Conservation (phyloP, 192 early-diverging fungal genomes). For the Backusella westeae region DNA sequence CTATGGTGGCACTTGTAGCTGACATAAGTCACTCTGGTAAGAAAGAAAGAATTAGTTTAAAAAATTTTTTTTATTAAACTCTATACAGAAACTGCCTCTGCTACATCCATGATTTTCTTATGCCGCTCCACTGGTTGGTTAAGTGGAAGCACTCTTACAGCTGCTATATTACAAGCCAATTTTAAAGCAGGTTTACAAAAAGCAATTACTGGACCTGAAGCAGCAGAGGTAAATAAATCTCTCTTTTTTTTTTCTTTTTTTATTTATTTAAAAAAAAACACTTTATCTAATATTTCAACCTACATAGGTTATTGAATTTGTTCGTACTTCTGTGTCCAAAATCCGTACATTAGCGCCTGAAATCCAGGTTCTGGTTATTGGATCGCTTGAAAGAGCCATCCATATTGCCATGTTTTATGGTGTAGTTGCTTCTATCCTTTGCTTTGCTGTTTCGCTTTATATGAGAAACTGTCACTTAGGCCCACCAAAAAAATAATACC, state of each 20-base stretch:
- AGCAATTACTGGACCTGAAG: slow-evolving; percentile 34
- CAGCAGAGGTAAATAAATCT: slow-evolving; percentile 16
- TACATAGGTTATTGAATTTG: slow-evolving; percentile 21
- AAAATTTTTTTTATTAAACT: neutral
- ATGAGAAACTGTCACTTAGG: slow-evolving; percentile 22
- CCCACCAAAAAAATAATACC: slow-evolving; percentile 5
- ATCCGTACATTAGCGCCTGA: slow-evolving; percentile 19
- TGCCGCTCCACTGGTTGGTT: slow-evolving; percentile 50
- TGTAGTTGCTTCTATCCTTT: slow-evolving; percentile 4
- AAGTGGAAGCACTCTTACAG: slow-evolving; percentile 47
- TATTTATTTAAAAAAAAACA: neutral
- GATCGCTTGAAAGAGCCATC: slow-evolving; percentile 1
- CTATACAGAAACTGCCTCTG: slow-evolving; percentile 7
- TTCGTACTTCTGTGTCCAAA: slow-evolving; percentile 24
- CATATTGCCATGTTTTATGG: slow-evolving; percentile 17
- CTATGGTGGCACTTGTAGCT: slow-evolving; percentile 52
- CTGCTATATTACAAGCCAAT: slow-evolving; percentile 36
- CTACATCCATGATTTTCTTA: slow-evolving; percentile 44
- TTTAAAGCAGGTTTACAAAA: slow-evolving; percentile 24
- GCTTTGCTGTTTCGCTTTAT: slow-evolving; percentile 6
- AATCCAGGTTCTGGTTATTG: slow-evolving; percentile 12
- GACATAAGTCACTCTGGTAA: slow-evolving; percentile 49
- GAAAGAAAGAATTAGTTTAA: too few relatives aligned
- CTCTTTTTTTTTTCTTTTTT: neutral
- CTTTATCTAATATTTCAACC: too few relatives aligned